Evolutionary conservation across 768 basidiomycete genomes (phyloP).

Genomic region (Leccinum olivaceopallidum): DNA sequence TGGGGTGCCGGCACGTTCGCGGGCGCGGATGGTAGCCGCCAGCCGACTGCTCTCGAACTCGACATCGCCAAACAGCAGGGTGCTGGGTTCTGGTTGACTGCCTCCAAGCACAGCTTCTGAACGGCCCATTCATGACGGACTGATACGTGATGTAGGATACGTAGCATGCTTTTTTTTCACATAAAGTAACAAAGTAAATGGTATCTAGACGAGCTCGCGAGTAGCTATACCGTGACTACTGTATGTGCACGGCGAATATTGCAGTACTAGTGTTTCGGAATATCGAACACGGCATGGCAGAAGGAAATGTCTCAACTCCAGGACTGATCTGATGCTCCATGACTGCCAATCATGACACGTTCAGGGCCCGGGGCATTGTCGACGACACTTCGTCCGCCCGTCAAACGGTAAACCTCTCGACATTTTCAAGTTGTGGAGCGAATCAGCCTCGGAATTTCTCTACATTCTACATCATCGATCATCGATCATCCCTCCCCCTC

Average conservation of each 20-base stretch:
- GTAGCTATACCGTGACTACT: neutral
- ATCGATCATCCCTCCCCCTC: no score
- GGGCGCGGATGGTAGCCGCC: slow-evolving; percentile 45
- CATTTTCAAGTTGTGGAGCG: no score
- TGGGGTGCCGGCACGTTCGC: slow-evolving; percentile 74
- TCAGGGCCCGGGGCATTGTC: no score
- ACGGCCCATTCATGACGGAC: neutral
- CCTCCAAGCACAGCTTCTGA: slow-evolving; percentile 41
- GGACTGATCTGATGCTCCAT: no score
- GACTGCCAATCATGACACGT: no score
- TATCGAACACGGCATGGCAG: no score
- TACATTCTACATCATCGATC: no score
- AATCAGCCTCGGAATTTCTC: no score
- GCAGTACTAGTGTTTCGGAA: no score
- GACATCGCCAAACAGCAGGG: slow-evolving; percentile 56
- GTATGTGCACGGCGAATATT: neutral
- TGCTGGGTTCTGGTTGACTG: slow-evolving; percentile 47
- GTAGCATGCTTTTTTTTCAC: neutral
- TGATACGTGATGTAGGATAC: neutral
- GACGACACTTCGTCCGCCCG: no score
- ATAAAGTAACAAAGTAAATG: neutral
- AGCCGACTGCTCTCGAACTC: slow-evolving; percentile 51
- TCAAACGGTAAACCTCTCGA: no score
- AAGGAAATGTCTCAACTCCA: no score
- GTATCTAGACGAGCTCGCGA: neutral